Evolutionary conservation across 2,329 filamentous ascomycete species (phyloP).

Genomic region (Microcyclospora pomicola): DNA sequence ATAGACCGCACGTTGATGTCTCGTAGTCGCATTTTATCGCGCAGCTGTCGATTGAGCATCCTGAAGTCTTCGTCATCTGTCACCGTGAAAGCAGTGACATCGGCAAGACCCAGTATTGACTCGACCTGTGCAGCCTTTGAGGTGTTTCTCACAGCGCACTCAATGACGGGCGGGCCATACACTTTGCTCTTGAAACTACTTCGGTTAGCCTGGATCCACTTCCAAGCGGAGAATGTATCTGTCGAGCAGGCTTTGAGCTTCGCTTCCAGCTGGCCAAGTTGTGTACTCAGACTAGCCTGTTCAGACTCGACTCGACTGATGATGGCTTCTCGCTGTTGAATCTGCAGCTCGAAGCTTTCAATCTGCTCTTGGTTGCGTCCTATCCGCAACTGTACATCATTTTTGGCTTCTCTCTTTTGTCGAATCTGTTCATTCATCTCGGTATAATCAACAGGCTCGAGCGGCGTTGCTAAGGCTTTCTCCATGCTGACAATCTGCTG

Average conservation of each 20-base stretch:
- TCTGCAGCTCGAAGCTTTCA: slow-evolving; percentile 15
- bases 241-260: slow-evolving; percentile 47
- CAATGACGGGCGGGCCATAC: slow-evolving; percentile 67
- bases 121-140: slow-evolving; percentile 51
- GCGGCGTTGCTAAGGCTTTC: slow-evolving; percentile 47
- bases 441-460: slow-evolving; percentile 52
- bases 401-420: slow-evolving; percentile 36
- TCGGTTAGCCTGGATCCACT: slow-evolving; percentile 66
- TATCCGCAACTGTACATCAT: slow-evolving; percentile 34
- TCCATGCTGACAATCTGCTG: slow-evolving; percentile 49
- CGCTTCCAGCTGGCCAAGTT: slow-evolving; percentile 57
- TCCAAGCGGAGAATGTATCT: slow-evolving; percentile 59
- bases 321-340: slow-evolving; percentile 24
- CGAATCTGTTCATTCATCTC: slow-evolving; percentile 61
- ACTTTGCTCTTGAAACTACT: slow-evolving; percentile 59
- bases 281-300: slow-evolving; percentile 52
- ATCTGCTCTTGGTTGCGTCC: slow-evolving; percentile 28
- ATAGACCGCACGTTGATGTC: slow-evolving; percentile 59
- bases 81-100: slow-evolving; percentile 53
- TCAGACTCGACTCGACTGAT: slow-evolving; percentile 34
- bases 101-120: slow-evolving; percentile 38
- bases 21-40: slow-evolving; percentile 48
- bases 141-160: slow-evolving; percentile 63
- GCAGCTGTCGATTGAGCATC: slow-evolving; percentile 53
- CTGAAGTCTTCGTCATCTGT: slow-evolving; percentile 65